phyloP scores from a whole-genome alignment of 768 basidiomycete genomes.

The Gloeostereum incarnatum region DNA sequence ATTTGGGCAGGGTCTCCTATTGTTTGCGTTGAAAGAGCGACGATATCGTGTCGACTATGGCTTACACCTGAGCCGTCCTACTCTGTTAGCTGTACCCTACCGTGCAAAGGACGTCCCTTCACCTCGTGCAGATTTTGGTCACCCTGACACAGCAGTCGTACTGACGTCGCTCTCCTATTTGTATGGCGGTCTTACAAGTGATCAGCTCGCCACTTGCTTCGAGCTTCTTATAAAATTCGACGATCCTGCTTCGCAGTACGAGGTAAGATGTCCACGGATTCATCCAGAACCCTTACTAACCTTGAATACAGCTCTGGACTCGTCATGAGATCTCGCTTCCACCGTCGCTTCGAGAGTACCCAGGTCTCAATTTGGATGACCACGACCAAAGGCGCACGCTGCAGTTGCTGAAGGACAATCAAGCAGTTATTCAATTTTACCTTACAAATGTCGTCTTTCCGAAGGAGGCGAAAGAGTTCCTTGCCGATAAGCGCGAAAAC shows the following conservation, averaged over 20 bases:
- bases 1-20: constrained; percentile 28
- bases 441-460: constrained; percentile 38
- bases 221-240: constrained; percentile 26
- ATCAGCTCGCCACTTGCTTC: constrained; percentile 28
- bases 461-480: constrained; percentile 37
- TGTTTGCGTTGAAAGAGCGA: constrained; percentile 23
- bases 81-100: constrained; percentile 42
- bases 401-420: constrained; percentile 26
- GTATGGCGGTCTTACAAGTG: constrained; percentile 30
- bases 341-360: constrained; percentile 16
- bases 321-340: constrained; percentile 17
- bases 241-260: constrained; percentile 31
- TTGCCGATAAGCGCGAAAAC: constrained; percentile 26
- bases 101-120: constrained; percentile 44
- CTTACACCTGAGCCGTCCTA: constrained; percentile 26
- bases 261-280: too few species aligned
- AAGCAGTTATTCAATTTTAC: constrained; percentile 35
- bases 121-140: constrained; percentile 37
- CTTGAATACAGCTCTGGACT: too few species aligned
- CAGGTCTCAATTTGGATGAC: constrained; percentile 34
- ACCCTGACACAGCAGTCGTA: constrained; percentile 36
- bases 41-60: constrained; percentile 49
- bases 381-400: constrained; percentile 14
- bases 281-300: too few species aligned
- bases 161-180: constrained; percentile 42